Percentiles rank a stretch among this genome's conserved stretches.
Conservation (phyloP, 2,329 filamentous ascomycete genomes). For the Colletotrichum liaoningense region DNA sequence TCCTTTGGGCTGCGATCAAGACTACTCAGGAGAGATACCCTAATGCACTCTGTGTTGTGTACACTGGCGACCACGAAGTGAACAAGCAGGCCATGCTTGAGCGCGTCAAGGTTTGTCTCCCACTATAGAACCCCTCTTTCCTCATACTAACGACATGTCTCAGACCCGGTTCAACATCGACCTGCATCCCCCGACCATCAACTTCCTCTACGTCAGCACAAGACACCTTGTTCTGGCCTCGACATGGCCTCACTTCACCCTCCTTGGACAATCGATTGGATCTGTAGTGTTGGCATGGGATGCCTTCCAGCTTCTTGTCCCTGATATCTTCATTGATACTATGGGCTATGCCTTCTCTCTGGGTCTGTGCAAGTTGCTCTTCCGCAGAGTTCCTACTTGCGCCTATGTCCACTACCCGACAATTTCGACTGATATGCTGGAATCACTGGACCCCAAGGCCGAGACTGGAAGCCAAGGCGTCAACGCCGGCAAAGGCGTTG, state of each 20-base stretch:
- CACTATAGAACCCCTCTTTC: constrained; percentile 19
- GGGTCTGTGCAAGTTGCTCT: constrained; percentile 84
- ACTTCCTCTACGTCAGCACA: constrained; percentile 91
- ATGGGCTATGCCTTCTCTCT: constrained; percentile 97
- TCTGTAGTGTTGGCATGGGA: constrained; percentile 91
- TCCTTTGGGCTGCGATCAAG: constrained; percentile 94
- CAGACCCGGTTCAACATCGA: constrained; percentile 92
- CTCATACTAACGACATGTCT: constrained; percentile 9
- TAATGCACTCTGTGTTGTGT: constrained; percentile 88
- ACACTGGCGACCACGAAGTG: constrained; percentile 94
- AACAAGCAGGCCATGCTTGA: constrained; percentile 83
- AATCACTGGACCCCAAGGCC: constrained; percentile 76
- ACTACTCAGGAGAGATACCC: constrained; percentile 92
- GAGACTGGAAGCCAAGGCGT: constrained; percentile 74
- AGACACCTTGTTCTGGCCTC: constrained; percentile 87
- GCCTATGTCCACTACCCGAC: constrained; percentile 99
- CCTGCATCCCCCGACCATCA: constrained; percentile 83
- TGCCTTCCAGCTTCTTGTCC: constrained; percentile 89
- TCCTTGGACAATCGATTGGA: constrained; percentile 92
- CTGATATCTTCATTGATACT: constrained; percentile 95
- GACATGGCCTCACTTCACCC: constrained; percentile 91
- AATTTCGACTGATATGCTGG: constrained; percentile 97
- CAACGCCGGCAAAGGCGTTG: constrained; percentile 85
- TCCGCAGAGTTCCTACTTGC: constrained; percentile 82
- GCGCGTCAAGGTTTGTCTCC: constrained; percentile 73